These are phyloP conservation scores for Adansonia grandidieri DNA, from an alignment of 441 rosid genomes.

Conservation along the genomic window DNA sequence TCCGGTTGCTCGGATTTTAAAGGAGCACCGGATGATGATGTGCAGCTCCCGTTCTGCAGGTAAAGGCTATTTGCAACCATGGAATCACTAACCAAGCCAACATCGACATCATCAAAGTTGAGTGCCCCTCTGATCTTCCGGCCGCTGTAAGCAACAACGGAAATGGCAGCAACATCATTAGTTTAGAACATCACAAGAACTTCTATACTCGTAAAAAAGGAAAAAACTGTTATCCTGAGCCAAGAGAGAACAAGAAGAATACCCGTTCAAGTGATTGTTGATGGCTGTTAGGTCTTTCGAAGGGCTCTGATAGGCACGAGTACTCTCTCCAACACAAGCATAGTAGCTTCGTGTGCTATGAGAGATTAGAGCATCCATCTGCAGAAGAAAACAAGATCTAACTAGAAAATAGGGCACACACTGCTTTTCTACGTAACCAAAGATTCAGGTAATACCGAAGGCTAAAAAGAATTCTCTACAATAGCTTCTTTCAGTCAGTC, in stretches of 20 bases:
- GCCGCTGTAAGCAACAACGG: constrained; percentile 37
- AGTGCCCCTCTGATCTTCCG: constrained; percentile 69
- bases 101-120: constrained; percentile 71
- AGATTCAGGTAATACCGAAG: background rate
- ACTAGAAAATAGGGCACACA: background rate
- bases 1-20: constrained; percentile 67
- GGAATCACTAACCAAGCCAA: constrained; percentile 88
- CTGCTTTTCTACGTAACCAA: background rate
- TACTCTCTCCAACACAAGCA: constrained; percentile 98
- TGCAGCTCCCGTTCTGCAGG: constrained; percentile 66
- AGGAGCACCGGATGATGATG: constrained; percentile 52
- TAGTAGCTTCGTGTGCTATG: constrained; percentile 86
- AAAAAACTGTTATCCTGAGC: background rate
- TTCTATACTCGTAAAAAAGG: background rate
- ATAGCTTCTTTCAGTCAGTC: background rate
- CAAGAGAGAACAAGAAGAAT: constrained; percentile 12
- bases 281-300: constrained; percentile 91
- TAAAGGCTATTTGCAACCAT: constrained; percentile 85
- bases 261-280: constrained; percentile 87
- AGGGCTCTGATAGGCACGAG: constrained; percentile 95
- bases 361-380: constrained; percentile 95
- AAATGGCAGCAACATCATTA: background rate
- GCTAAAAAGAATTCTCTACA: background rate
- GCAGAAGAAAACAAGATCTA: constrained; percentile 25
- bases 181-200: background rate